Base-by-base conservation (phyloP, 176 grass and related monocot genomes). In the Bromus sterilis region DNA sequence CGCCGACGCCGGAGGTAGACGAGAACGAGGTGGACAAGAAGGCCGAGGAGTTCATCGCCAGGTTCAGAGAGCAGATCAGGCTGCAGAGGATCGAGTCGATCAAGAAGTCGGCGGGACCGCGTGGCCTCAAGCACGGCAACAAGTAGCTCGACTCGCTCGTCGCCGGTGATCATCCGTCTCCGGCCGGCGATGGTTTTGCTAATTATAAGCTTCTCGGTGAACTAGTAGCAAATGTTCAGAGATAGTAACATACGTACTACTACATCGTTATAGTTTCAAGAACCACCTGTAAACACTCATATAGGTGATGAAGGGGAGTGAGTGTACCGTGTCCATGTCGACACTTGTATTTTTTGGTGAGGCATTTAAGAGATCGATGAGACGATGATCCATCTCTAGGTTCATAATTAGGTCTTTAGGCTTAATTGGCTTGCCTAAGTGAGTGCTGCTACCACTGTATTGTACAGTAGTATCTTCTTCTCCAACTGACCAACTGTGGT, bases 21-120 rank as follows among this genome's bases (percentile, higher is more conserved):
- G 86, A 79, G 83, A 95, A 95, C 57, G 96, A 99, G 77, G 96
- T 99, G 46, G 96, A 98, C 60, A 98, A 89, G 86, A 98, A 98
- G 79, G 95, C 95, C 1, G 94, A 93, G 53, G 94, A 97, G 46
- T 97, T 91, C 83, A 94, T 94, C 32, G 87, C 93, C 21, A 86
- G 85, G 81, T 99, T 99, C 86, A 95, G 93, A 75, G 96, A 99
- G 71, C 93, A 95, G 76, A 99, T 99, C 69, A 87, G 96, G 49
- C 76, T 86, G 72, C 93, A 99, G 77, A 91, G 96, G 60, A 99
- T 99, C 21, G 93, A 87, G 49, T 93, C 91, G 7, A 95, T 95
- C 49, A 95, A 99, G 85, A 91, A 62, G 79, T 90, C 91, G 3
- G 89, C 89, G 0, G 91, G 84, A 23, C 86, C 84, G 72, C 90